Evolutionary conservation across 768 basidiomycete species (phyloP).

Genomic region (Trametes coccinea): DNA sequence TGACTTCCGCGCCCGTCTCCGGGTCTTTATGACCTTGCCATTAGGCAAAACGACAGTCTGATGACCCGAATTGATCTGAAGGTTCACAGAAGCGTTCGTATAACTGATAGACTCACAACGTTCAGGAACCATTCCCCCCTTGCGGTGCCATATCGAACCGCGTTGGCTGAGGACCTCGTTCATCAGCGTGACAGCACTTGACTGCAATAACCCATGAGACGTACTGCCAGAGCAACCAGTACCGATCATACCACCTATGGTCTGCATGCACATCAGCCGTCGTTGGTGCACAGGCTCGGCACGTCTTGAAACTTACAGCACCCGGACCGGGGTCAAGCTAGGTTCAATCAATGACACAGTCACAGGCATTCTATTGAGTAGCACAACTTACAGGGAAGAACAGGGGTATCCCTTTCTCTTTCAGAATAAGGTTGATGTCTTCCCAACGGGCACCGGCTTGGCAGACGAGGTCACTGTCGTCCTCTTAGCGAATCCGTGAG

Average conservation of each 20-base stretch:
- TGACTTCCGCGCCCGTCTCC: constrained; percentile 76
- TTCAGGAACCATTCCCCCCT: constrained; percentile 88
- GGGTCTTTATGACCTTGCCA: constrained; percentile 87
- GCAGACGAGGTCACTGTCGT: constrained; percentile 72
- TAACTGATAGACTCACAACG: constrained; percentile 46
- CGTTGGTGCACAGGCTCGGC: constrained; percentile 44
- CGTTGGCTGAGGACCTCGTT: constrained; percentile 44
- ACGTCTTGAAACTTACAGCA: constrained; percentile 11
- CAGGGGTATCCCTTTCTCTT: constrained; percentile 67
- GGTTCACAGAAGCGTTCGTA: background rate
- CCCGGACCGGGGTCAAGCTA: constrained; percentile 7
- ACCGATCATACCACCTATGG: constrained; percentile 80
- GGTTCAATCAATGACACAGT: background rate
- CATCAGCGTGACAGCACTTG: background rate
- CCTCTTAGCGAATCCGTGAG: constrained; percentile 41
- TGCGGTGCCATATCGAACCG: constrained; percentile 85
- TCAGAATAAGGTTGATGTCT: constrained; percentile 69
- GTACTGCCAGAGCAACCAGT: constrained; percentile 85
- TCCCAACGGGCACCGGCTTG: constrained; percentile 81
- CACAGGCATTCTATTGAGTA: background rate
- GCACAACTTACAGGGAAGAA: constrained; percentile 40
- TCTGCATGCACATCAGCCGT: constrained; percentile 38
- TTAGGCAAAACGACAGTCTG: constrained; percentile 84
- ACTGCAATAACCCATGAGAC: constrained; percentile 26
- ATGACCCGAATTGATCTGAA: background rate